Evolutionary conservation across 257 asterid species (phyloP), one percentile per base, ranked within the genome.

Genomic region (Salvia splendens): DNA sequence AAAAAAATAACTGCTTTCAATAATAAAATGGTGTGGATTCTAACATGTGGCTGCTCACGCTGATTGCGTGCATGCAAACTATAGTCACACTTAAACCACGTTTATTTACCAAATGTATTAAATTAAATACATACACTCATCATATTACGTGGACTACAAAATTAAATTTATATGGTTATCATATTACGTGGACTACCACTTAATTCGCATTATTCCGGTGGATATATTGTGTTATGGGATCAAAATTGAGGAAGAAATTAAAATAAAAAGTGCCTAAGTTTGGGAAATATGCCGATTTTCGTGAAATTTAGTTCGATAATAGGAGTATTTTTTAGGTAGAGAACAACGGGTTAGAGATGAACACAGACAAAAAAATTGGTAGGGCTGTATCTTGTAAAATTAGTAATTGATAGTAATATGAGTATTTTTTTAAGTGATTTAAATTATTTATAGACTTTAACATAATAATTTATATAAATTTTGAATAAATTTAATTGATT

Each of bases 1-100:
- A 5, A 11, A 4, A 53, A 54, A 11, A 1, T 12, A 54, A 54
- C 40, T 12, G 12, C 11, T 30, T 55, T 55, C 61, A 41, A 5
- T 30, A 30, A 4, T 11, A 12, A 28, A 32, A 28, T 0, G 42
- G 24, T 11, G 61, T 30, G 20, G 20, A 55, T 59, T 30, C 5
- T 9, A 58, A 56, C 77, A 11, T 48, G 77, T 76, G 79, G 17
- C 70, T 3, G 17, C 81, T 61, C 81, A 76, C 68, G 78, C 45
- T 12, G 16, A 67, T 55, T 51, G 70, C 51, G 81, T 73, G 84
- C 64, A 33, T 46, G 15, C 76, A 12, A 43, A 45, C 8, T 15
- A 20, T n/a, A 5, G 38, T 45, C 71, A 71, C 77, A 38, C 33
- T 71, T n/a, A 53, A 71, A 45, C 63, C 81, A 70, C 74, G 17